Base-by-base conservation (phyloP, 1,284 basidiomycete genomes). In the Lignosus rhinocerotis region DNA sequence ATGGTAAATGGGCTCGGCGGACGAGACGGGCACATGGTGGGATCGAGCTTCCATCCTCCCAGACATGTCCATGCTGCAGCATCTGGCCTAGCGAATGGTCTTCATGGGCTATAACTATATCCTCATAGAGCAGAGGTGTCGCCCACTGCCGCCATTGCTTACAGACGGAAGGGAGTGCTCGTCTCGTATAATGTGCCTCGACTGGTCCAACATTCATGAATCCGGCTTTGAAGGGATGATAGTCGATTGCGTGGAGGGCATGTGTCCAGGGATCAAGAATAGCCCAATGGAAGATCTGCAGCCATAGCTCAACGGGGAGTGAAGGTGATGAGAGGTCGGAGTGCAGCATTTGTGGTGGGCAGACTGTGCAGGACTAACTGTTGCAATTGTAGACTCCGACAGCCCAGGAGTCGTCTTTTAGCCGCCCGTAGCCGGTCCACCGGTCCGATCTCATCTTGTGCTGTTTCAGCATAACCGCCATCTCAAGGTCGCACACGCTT, bases 1-100 rank as follows among this genome's bases (percentile, higher is more conserved):
- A 89, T 3, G 85, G 84, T 17, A 88, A 74, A 49, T 81, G 80
- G 39, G 80, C 77, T 58, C 87, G 82, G 52, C 76, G 80, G 56
- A 88, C 77, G 77, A 82, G 74, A 62, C 68, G 73, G 43, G 72
- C 73, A 69, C 71, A 70, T 30, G 60, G 53, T 30, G 58, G 58
- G 9, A 57, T 48, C 12, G 45, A 25, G 44, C 50, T 56, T 17
- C 44, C 60, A 46, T 69, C 68, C 34, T 58, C 59, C 12, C 66
- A 66, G 38, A 66, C 64, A 19, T 60, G 53, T 51, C 62, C 62
- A 43, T 66, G 54, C 10, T 49, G 56, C 51, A 77, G 62, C 43
- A 71, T 62, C 56, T 67, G 60, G 56, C 70, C 70, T 47, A 81
- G 73, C 19, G 53, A 46, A 30, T 39, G 52, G 50, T 61, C 53